These are phyloP conservation scores for Fusarium tricinctum DNA, from an alignment of 2,329 filamentous ascomycete species.

Conservation along the genomic window DNA sequence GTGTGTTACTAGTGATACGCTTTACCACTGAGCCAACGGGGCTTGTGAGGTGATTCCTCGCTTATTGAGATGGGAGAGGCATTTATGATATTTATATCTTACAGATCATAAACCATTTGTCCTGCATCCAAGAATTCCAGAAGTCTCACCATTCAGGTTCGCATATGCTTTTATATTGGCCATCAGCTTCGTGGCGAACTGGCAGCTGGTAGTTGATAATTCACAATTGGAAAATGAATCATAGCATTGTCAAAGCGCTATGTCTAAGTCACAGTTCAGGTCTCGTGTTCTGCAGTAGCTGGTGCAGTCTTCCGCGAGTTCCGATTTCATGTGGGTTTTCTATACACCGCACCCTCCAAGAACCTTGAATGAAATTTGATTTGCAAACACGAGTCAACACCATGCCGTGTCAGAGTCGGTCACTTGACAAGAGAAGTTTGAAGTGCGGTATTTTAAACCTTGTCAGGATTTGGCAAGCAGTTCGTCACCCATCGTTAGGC, in stretches of 20 bases:
- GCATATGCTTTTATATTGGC: too few species aligned
- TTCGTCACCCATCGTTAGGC: not conserved
- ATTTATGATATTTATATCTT: too few species aligned
- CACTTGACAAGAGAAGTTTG: slow-evolving; percentile 12
- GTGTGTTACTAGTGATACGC: slow-evolving; percentile 44
- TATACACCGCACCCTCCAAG: slow-evolving; percentile 5
- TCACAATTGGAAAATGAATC: not conserved
- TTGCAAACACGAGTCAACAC: not conserved
- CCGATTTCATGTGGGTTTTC: slow-evolving; percentile 4
- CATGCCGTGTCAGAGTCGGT: not conserved
- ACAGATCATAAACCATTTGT: too few species aligned
- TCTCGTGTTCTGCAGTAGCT: not conserved
- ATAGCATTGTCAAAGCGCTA: not conserved
- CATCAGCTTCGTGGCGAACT: too few species aligned
- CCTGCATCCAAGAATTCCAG: too few species aligned
- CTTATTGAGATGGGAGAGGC: not conserved
- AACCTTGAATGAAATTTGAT: slow-evolving; percentile 1
- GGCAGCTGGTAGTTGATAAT: too few species aligned
- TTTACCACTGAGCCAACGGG: slow-evolving; percentile 49
- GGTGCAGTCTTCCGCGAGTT: not conserved
- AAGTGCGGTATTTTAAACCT: slow-evolving; percentile 7
- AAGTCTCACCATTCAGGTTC: too few species aligned
- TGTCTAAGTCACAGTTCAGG: not conserved
- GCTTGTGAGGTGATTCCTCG: slow-evolving; percentile 36
- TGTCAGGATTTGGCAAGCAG: not conserved